phyloP scores from a whole-genome alignment of 2,329 filamentous ascomycete genomes.

The Monosporascus ibericus region DNA sequence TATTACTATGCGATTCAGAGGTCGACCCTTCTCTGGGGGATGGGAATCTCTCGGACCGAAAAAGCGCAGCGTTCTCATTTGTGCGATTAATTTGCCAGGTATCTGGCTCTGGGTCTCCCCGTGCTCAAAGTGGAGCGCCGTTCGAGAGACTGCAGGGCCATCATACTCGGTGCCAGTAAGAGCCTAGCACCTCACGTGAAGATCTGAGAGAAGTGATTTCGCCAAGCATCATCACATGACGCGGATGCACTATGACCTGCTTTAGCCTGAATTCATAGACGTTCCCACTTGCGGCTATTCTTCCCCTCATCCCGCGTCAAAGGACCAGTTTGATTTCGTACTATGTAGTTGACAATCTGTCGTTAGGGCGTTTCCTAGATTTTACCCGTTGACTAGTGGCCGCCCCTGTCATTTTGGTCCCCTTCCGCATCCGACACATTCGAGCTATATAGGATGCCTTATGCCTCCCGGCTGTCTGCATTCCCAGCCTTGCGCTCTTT shows the following conservation, averaged over 20 bases:
- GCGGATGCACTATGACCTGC: neutral
- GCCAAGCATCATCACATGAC: neutral
- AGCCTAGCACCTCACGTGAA: neutral
- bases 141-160: neutral
- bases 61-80: neutral
- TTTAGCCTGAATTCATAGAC: slow-evolving; percentile 2
- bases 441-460: no score
- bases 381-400: no score
- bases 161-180: neutral
- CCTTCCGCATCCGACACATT: no score
- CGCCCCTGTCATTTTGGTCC: no score
- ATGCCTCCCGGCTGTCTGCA: no score
- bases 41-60: neutral
- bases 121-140: neutral
- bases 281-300: slow-evolving; percentile 5
- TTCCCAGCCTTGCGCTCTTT: no score
- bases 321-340: neutral
- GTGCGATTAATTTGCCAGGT: neutral
- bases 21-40: neutral
- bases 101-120: neutral
- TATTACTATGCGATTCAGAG: neutral
- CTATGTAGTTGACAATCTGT: no score
- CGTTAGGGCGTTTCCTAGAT: no score
- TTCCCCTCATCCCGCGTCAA: neutral
- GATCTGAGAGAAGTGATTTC: neutral